Evolutionary conservation across 1,139 yeast species (phyloP), one percentile per base, ranked within the genome.

Genomic region (Suhomyces wounanorum): DNA sequence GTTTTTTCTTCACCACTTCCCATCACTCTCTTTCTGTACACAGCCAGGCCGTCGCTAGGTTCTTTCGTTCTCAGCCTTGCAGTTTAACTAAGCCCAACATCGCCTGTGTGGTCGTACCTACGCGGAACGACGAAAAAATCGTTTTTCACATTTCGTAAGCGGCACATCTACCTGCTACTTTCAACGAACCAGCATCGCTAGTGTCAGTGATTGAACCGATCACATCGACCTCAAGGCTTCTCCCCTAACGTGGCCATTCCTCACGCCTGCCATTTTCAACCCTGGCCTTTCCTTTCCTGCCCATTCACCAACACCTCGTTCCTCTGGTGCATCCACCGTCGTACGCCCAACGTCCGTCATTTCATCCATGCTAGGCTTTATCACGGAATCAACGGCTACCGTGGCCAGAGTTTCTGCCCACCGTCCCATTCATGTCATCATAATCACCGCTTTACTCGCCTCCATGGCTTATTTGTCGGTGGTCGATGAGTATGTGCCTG

Each of bases 341-440:
- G 43, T 36, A 35, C 41, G 9, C 28, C 41, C 7, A 25, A 25
- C 41, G 41, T 38, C 41, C 26, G 23, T 13, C 41, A 38, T n/a
- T n/a, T 3, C 28, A 9, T 18, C 26, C 37, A 69, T 69, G 72
- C 66, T 70, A 55, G 60, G 63, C 47, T 57, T 65, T 33, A 54
- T 75, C 57, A 67, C 72, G 48, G 62, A 63, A 55, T 63, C 67
- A 47, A 72, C 76, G 39, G 65, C 77, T 51, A 67, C 70, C 43
- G 61, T 86, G 53, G 88, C 96, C 36, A 81, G 78, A 57, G 68
- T 79, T 40, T 84, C 94, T 45, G 96, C 97, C 18, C 83, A 82
- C 57, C 82, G 86, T 62, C 99, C 99, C 33, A 90, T 94, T 59
- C 99, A 94, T 68, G 82, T 92, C 53, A 84, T 94, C 53, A 84